Conservation (phyloP, 2,329 filamentous ascomycete genomes). For the Botrytis sinoallii region DNA sequence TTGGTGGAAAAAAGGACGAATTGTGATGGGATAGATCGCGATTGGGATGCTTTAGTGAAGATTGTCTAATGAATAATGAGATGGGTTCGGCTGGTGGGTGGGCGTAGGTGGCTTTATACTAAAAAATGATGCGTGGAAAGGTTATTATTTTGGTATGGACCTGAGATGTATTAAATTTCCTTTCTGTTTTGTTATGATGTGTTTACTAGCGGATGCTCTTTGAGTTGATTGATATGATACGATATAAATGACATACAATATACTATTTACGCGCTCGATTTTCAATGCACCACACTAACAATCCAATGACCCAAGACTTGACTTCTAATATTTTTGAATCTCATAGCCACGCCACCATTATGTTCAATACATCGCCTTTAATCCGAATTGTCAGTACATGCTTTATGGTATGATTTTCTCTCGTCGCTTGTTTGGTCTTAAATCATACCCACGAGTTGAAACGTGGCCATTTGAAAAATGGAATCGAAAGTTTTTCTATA, state of each 20-base stretch:
- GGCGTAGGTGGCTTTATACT: not conserved
- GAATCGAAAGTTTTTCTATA: not conserved
- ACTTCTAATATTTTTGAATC: not conserved
- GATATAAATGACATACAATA: conserved; percentile 5
- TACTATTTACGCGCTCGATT: not conserved
- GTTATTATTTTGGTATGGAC: not conserved
- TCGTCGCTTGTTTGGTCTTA: not conserved
- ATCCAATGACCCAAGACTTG: not conserved
- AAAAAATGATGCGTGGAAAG: not conserved
- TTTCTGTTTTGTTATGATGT: not conserved
- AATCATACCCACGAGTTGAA: not conserved
- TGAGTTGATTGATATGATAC: not conserved
- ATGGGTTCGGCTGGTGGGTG: not conserved
- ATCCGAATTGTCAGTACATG: not conserved
- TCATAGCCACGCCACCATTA: not conserved
- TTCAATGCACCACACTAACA: not conserved
- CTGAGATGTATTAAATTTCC: not conserved
- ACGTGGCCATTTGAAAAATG: not conserved
- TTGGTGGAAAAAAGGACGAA: conserved; percentile 47
- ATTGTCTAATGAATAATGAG: conserved; percentile 15
- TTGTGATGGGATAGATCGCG: conserved; percentile 40
- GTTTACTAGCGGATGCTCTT: conserved; percentile 1
- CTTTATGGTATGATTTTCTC: not conserved
- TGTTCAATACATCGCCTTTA: not conserved
- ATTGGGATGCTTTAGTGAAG: not conserved